A percentile compares a stretch with the other conserved stretches of the same genome.
Conservation (phyloP, 2,329 filamentous ascomycete genomes). For the Verticillium alfalfae region DNA sequence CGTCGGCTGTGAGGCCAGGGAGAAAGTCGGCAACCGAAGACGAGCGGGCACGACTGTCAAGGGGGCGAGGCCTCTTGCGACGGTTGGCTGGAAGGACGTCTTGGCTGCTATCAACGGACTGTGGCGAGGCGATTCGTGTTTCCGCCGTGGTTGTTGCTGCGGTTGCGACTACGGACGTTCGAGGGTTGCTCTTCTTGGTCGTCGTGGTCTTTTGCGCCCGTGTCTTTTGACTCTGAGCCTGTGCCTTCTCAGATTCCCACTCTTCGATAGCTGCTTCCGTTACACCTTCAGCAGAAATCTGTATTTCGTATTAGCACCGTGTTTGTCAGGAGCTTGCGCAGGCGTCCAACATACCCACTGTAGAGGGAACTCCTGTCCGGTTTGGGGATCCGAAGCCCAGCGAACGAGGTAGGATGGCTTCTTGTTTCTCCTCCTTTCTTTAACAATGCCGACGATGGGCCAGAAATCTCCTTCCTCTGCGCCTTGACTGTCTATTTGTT, state of each 20-base stretch:
- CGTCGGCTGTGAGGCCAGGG: not conserved
- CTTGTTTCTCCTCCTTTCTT: conserved; percentile 21
- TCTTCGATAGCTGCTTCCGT: conserved; percentile 22
- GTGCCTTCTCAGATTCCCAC: conserved; percentile 22
- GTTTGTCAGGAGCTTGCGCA: not conserved
- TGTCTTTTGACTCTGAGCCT: not conserved
- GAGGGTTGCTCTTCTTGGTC: not conserved
- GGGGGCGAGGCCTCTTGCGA: conserved; percentile 3
- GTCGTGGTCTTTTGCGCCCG: not conserved
- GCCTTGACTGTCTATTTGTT: not conserved
- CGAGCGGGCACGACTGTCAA: not conserved
- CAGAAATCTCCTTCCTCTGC: conserved; percentile 21
- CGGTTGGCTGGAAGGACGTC: conserved; percentile 2
- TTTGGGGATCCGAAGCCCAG: conserved; percentile 26
- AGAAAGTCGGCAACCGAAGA: not conserved
- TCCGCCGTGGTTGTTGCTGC: not conserved
- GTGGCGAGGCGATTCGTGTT: not conserved
- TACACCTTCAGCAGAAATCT: conserved; percentile 17
- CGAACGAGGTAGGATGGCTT: conserved; percentile 28
- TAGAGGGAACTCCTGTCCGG: conserved; percentile 23
- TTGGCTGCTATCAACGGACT: conserved; percentile 6
- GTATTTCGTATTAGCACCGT: not conserved
- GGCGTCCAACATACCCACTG: conserved; percentile 23
- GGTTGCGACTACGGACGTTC: not conserved
- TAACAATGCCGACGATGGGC: conserved; percentile 25